Conservation (phyloP, 169 alveolate genomes). For the Eimeria sp. region DNA sequence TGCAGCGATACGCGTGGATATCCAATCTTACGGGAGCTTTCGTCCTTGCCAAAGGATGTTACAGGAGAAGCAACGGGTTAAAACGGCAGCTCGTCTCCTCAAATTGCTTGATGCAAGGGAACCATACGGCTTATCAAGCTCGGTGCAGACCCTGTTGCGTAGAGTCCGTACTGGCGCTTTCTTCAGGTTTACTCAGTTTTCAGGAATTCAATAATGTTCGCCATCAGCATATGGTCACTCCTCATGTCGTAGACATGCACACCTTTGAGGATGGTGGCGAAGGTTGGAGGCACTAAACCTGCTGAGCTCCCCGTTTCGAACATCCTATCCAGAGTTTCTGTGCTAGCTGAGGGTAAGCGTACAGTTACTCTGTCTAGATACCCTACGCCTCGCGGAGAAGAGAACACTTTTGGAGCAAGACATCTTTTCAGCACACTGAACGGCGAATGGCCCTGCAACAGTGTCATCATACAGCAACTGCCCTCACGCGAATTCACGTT, state of each 20-base stretch:
- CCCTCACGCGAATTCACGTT: neutral
- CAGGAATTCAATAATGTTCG: neutral
- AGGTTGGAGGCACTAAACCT: neutral
- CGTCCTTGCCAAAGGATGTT: too few species aligned
- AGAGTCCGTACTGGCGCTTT: too few species aligned
- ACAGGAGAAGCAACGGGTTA: too few species aligned
- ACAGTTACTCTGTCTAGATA: conserved; percentile 5
- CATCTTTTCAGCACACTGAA: conserved; percentile 20
- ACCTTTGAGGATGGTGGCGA: conserved; percentile 38
- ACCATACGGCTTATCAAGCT: too few species aligned
- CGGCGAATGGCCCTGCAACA: conserved; percentile 7
- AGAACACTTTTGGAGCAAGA: neutral
- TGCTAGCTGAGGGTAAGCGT: neutral
- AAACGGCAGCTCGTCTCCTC: too few species aligned
- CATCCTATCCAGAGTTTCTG: neutral
- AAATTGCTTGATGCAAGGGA: too few species aligned
- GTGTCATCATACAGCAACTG: neutral
- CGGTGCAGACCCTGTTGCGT: too few species aligned
- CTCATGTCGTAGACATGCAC: conserved; percentile 4
- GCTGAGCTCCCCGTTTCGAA: neutral
- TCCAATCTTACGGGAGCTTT: too few species aligned
- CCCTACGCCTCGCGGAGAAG: conserved; percentile 14
- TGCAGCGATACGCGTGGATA: too few species aligned
- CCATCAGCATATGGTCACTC: conserved; percentile 12
- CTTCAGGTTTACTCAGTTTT: neutral